Base-by-base conservation (phyloP, 2,329 filamentous ascomycete genomes). In the Metarhizium sp. region DNA sequence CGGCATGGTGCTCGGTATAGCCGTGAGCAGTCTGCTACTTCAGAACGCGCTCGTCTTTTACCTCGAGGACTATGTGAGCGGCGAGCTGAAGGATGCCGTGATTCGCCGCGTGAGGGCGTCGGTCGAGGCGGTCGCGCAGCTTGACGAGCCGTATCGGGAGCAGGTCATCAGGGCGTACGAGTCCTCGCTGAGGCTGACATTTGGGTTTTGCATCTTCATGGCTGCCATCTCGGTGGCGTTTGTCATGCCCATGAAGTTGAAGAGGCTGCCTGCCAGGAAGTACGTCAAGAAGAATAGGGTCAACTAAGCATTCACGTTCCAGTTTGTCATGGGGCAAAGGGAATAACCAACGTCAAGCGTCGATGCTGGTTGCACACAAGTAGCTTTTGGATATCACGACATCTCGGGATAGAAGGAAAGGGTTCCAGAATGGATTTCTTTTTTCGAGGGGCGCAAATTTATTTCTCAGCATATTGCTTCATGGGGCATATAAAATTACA, bases 1-100 rank as follows among this genome's bases (percentile, higher is more conserved):
- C 5, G 88, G 88, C 6, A 80, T 78, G 55, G 87, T 92, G 1
- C 76, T 91, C 64, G 88, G 88, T n/a, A 80, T 92, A 48, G 83
- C 87, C 1, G 73, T 79, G 53, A 87, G 83, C 60, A 88, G 85
- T 65, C 76, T 90, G 56, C 80, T 90, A 7, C 73, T 92, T 58
- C 88, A 92, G 71, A 90, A 90, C 63, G 77, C 81, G 1, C 72
- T 92, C 52, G 70, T 80, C 8, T 70, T 75, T 18, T 85, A 84
- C 60, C 75, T 92, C 5, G 69, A 79, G 4, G 59, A 66, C 11
- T 76, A 79, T 38, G 84, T 92, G 8, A 75, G 74, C 0, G 85
- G 82, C 0, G 72, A 74, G 0, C 73, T 82, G 29, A 87, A 84
- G 63, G 73, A 75, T 0, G 71, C 76, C 50, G 71, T 85, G n/a